A percentile compares a stretch with the other conserved stretches of the same genome.
phyloP scores from a whole-genome alignment of 2,329 filamentous ascomycete species.

The Dendryphion nanum region DNA sequence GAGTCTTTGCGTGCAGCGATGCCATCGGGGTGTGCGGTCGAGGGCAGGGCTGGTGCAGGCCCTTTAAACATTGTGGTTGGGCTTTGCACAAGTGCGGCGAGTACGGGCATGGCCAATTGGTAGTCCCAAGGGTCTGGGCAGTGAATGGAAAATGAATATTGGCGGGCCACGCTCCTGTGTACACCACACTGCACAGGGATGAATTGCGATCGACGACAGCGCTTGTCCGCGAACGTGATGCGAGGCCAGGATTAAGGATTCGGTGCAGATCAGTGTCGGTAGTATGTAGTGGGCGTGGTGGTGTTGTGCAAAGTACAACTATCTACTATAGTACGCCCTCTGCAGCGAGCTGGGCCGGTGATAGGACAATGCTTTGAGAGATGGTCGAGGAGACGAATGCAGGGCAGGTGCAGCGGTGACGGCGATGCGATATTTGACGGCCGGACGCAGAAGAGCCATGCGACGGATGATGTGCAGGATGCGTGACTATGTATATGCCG shows the following conservation, averaged over 20 bases:
- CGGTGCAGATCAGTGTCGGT: slow-evolving; percentile 1
- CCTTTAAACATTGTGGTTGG: slow-evolving; percentile 19
- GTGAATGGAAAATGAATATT: not conserved
- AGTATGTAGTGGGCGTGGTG: slow-evolving; percentile 7
- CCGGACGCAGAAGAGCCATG: slow-evolving; percentile 32
- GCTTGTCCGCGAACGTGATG: no score
- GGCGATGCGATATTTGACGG: slow-evolving; percentile 5
- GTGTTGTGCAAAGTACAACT: slow-evolving; percentile 11
- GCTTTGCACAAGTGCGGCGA: slow-evolving; percentile 14
- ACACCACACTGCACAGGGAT: no score
- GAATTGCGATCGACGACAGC: slow-evolving; percentile 11
- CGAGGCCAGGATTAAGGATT: slow-evolving; percentile 4
- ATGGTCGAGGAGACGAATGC: slow-evolving; percentile 16
- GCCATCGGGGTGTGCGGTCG: slow-evolving; percentile 17
- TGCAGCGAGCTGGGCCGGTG: slow-evolving; percentile 36
- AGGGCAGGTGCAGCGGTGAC: slow-evolving; percentile 18
- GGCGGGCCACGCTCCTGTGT: no score
- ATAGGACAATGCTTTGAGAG: slow-evolving; percentile 24
- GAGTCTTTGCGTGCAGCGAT: slow-evolving; percentile 26
- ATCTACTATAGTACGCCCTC: slow-evolving; percentile 34
- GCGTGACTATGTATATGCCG: no score
- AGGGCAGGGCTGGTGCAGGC: no score
- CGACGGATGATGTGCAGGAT: no score
- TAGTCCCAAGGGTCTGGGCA: slow-evolving; percentile 6
- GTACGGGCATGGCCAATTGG: slow-evolving; percentile 29